A percentile compares a stretch with the other conserved stretches of the same genome.
Evolutionary conservation across 805 yeast species (phyloP).

Genomic region (Scheffersomyces lignosus): DNA sequence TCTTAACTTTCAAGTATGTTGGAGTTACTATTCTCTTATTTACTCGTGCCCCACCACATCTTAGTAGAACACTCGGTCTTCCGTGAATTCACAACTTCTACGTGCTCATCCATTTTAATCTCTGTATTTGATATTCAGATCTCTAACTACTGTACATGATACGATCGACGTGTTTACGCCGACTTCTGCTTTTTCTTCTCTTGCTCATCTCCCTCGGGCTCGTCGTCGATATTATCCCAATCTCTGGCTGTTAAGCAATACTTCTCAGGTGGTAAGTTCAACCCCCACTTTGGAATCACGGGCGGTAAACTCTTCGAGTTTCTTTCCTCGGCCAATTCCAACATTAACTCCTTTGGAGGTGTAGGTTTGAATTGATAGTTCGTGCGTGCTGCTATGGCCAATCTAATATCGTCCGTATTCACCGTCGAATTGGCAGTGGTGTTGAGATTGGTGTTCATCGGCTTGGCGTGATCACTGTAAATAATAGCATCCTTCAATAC

Average conservation of each 20-base stretch:
- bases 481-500: slow-evolving; percentile 86
- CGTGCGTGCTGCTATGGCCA: slow-evolving; percentile 93
- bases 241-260: slow-evolving; percentile 86
- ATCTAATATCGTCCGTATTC: slow-evolving; percentile 84
- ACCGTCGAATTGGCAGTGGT: slow-evolving; percentile 51
- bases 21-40: no score
- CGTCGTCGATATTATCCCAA: slow-evolving; percentile 50
- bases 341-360: slow-evolving; percentile 86
- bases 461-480: slow-evolving; percentile 78
- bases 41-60: no score
- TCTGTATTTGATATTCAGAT: no score
- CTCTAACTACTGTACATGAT: no score
- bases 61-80: no score
- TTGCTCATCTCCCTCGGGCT: slow-evolving; percentile 11
- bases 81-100: no score
- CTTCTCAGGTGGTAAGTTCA: slow-evolving; percentile 95
- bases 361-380: slow-evolving; percentile 93
- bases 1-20: no score
- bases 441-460: slow-evolving; percentile 29
- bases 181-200: neutral
- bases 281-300: slow-evolving; percentile 87
- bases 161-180: neutral
- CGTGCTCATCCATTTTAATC: no score
- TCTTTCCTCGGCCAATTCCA: slow-evolving; percentile 90
- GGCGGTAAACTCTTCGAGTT: slow-evolving; percentile 89